Evolutionary conservation across 1,284 basidiomycete genomes (phyloP), one percentile per base, ranked within the genome.

Genomic region (Trichosporon inkin): DNA sequence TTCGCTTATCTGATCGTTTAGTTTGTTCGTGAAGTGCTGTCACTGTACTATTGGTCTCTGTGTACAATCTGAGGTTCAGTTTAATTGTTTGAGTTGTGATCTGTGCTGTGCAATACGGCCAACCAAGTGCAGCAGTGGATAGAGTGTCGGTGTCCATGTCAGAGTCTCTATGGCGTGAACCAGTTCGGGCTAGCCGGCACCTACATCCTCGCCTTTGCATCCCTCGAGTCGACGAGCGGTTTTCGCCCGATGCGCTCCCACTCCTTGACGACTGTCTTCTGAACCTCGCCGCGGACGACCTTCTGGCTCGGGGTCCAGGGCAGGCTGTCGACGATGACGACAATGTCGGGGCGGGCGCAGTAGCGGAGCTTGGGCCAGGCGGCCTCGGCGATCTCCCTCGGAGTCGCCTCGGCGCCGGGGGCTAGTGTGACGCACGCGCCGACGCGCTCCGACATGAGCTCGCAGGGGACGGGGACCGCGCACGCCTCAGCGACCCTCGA

Each of bases 361-460:
- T 56, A 54, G 1, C 61, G 53, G 37, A 62, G 66, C 54, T 53
- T 53, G 17, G 39, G 35, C 40, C 55, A 37, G 4, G 34, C 40
- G 2, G 55, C 54, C 7, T 47, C 49, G 0, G 54, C 55, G 13
- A 60, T 53, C 20, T 56, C 40, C 4, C 38, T 34, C 7, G 61
- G 49, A 1, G 57, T 53, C 16, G 44, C 55, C n/a, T 51, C n/a
- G 7, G 40, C 16, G 0, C 62, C 64, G 10, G 57, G 47, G 5
- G 67, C 66, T 1, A 75, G 67, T 4, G 64, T 61, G 3, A 75
- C 69, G 10, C 70, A 62, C 0, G 66, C 70, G 2, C 72, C 72
- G 14, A 75, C 72, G 19, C 67, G 62, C 58, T 75, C 74, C 20
- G 72, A 71, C 10, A 75, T 57, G 17, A 67, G 51, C 17, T 58